A percentile compares a stretch with the other conserved stretches of the same genome.
phyloP scores from a whole-genome alignment of 306 rosid species.

The Vigna mungo region DNA sequence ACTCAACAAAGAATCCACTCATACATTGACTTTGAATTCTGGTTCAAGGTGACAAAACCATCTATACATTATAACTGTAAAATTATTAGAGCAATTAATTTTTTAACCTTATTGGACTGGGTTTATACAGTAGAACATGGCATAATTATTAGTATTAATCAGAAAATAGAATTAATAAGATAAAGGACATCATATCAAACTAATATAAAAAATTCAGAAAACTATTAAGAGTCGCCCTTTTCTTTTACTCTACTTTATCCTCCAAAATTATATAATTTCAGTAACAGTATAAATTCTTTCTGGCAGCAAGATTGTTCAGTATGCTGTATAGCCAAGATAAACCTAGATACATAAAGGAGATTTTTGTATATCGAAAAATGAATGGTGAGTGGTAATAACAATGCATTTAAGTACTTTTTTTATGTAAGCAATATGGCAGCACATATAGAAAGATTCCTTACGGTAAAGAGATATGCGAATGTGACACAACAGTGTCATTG shows the following conservation, averaged over 20 bases:
- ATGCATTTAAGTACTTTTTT: neutral
- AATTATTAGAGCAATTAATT: neutral
- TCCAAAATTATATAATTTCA: constrained; percentile 1
- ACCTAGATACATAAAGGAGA: constrained; percentile 11
- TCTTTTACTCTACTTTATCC: neutral
- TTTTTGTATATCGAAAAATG: constrained; percentile 7
- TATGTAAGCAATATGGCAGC: neutral
- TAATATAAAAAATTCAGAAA: neutral
- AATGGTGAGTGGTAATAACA: neutral
- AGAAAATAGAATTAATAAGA: neutral
- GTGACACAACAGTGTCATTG: neutral
- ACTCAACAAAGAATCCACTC: constrained; percentile 3
- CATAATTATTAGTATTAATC: constrained; percentile 1
- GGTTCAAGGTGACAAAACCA: neutral
- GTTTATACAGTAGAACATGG: neutral
- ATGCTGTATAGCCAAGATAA: neutral
- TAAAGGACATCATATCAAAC: neutral
- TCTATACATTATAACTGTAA: constrained; percentile 4
- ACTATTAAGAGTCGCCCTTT: neutral
- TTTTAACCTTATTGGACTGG: neutral
- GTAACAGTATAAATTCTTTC: constrained; percentile 4
- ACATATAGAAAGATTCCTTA: constrained; percentile 4
- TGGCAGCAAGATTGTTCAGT: constrained; percentile 1
- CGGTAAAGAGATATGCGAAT: constrained; percentile 7
- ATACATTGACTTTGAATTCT: constrained; percentile 7